These are phyloP conservation scores for Neurospora discreta DNA, from an alignment of 495 filamentous ascomycete species.

Conservation along the genomic window DNA sequence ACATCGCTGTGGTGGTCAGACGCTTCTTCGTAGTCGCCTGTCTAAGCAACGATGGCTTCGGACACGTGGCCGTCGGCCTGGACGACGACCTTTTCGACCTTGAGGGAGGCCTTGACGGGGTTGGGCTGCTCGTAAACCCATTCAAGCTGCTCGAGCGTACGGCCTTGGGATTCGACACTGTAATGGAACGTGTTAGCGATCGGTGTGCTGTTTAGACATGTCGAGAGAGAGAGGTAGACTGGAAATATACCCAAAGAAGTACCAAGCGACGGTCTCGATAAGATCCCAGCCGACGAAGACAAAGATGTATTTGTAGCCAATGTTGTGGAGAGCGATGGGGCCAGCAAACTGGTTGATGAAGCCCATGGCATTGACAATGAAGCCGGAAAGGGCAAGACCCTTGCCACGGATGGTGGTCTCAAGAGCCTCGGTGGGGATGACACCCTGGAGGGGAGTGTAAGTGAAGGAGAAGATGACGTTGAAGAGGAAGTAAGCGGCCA, in stretches of 20 bases:
- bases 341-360: conserved; percentile 43
- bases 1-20: neutral
- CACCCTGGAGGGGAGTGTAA: conserved; percentile 48
- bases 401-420: conserved; percentile 41
- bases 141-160: conserved; percentile 40
- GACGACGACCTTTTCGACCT: conserved; percentile 43
- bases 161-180: conserved; percentile 39
- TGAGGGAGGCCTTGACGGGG: conserved; percentile 39
- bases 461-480: conserved; percentile 50
- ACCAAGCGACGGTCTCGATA: conserved; percentile 34
- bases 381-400: conserved; percentile 35
- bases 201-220: neutral
- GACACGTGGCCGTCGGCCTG: conserved; percentile 40
- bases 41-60: conserved; percentile 33
- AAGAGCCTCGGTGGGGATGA: conserved; percentile 46
- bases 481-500: conserved; percentile 45
- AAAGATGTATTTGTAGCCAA: conserved; percentile 39
- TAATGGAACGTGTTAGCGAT: conserved; percentile 6
- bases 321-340: conserved; percentile 37
- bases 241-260: conserved; percentile 35
- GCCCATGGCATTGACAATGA: conserved; percentile 33
- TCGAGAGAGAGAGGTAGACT: neutral
- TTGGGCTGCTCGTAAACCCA: conserved; percentile 40
- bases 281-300: conserved; percentile 38
- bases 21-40: neutral